Base-by-base conservation (phyloP, 768 basidiomycete genomes). In the Suillus clintonianus region DNA sequence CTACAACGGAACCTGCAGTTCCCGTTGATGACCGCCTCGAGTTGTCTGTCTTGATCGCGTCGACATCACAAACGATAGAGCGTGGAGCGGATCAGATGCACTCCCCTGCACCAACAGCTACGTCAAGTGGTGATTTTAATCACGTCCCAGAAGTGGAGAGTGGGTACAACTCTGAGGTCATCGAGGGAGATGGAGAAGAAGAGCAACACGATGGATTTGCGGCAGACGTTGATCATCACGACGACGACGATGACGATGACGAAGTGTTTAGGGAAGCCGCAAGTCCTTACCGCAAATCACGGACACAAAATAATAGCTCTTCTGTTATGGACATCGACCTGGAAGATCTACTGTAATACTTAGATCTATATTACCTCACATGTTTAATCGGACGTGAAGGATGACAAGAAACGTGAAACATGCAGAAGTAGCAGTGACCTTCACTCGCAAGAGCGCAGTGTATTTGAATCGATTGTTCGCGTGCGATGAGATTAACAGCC, bases 121-220 rank as follows among this genome's bases (percentile, higher is more conserved):
- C 78, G 14, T 87, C 86, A 27, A 83, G 80, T 62, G 78, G 79
- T 15, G 86, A 87, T 62, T 74, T 65, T 57, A 72, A 70, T 30
- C 70, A 70, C 34, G 30, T 64, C 27, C 81, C 77, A 34, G 83
- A 82, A 41, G 77, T 75, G 15, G 82, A 82, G 67, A 87, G 85
- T 64, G 86, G 82, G 32, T 87, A 88, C 62, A 85, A 84, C 59
- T 84, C 87, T 0, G 86, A 86, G 54, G 56, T 41, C 50, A n/a
- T 75, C 51, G 79, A 78, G 10, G 74, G 72, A 19, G 66, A 64
- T 37, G 68, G 72, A 32, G 75, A 63, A 9, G 72, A 75, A 22
- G 67, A 27, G 14, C 72, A 75, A 19, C 63, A 70, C 19, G 74
- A 75, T 9, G 69, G 63, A 45, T 69, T 74, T n/a, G 43, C 65